These are phyloP conservation scores for Hymenochaete sp. DNA, from an alignment of 1,284 basidiomycete species.

Conservation along the genomic window DNA sequence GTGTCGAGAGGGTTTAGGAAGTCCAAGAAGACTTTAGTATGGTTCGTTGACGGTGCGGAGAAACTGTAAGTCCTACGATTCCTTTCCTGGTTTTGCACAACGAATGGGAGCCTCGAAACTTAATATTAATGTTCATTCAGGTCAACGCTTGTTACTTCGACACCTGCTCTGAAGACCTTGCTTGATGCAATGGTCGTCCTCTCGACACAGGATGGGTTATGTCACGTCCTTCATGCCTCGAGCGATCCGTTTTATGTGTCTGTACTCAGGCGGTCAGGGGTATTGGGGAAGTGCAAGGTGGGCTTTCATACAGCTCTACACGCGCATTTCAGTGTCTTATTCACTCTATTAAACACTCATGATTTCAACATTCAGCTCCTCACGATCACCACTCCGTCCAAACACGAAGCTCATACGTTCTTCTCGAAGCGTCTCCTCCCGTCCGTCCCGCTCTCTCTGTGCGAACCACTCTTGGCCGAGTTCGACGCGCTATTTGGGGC, in stretches of 20 bases:
- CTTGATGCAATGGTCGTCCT: conserved; percentile 78
- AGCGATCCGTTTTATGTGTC: conserved; percentile 80
- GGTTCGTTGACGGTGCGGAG: conserved; percentile 77
- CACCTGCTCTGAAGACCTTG: conserved; percentile 71
- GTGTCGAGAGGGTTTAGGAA: too few species aligned
- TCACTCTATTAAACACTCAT: conserved; percentile 32
- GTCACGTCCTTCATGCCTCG: conserved; percentile 77
- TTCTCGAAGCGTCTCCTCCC: conserved; percentile 56
- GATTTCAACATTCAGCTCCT: conserved; percentile 70
- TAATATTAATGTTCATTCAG: conserved; percentile 27
- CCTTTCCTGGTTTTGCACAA: too few species aligned
- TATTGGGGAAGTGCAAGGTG: conserved; percentile 75
- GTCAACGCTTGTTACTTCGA: conserved; percentile 63
- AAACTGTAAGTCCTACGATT: conserved; percentile 45
- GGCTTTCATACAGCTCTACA: background rate
- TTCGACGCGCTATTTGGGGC: conserved; percentile 69
- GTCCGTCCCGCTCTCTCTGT: conserved; percentile 50
- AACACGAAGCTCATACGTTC: conserved; percentile 55
- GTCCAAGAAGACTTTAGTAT: too few species aligned
- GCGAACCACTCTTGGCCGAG: conserved; percentile 33
- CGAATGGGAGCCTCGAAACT: too few species aligned
- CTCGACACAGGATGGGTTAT: conserved; percentile 75
- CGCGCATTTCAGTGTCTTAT: background rate
- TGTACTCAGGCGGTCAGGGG: conserved; percentile 66
- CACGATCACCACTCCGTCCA: too few species aligned